Evolutionary conservation across 2,329 filamentous ascomycete species (phyloP).

Genomic region (Scytalidium sp.): DNA sequence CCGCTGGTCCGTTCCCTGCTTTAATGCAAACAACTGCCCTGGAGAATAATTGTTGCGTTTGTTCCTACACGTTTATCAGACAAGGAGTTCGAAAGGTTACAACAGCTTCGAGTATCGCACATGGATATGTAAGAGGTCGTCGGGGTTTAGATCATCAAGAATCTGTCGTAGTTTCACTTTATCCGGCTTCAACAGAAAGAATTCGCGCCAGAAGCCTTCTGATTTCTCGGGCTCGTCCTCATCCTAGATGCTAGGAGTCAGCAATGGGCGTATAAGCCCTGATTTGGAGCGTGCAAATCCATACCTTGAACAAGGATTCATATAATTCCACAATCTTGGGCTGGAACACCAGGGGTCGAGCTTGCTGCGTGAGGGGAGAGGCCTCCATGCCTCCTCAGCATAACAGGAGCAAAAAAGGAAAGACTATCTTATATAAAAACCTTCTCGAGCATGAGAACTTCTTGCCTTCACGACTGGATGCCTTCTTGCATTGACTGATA

Average conservation of each 20-base stretch:
- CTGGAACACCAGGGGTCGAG: conserved; percentile 84
- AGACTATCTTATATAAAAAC: neutral
- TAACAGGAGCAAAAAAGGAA: neutral
- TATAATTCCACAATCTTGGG: conserved; percentile 94
- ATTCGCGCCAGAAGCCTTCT: conserved; percentile 93
- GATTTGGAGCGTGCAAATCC: conserved; percentile 6
- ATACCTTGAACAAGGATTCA: conserved; percentile 74
- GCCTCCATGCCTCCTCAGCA: conserved; percentile 62
- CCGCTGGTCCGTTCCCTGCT: conserved; percentile 54
- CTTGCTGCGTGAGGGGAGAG: conserved; percentile 91
- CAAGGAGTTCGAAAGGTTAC: neutral
- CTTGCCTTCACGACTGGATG: neutral
- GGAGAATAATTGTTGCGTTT: conserved; percentile 63
- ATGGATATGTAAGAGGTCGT: conserved; percentile 74
- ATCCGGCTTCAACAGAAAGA: conserved; percentile 88
- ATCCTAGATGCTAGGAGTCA: conserved; percentile 44
- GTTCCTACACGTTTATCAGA: conserved; percentile 19
- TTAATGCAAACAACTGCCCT: conserved; percentile 70
- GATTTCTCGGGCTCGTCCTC: conserved; percentile 67
- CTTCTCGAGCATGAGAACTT: neutral
- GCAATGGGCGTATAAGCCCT: conserved; percentile 3
- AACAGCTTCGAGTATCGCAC: conserved; percentile 47
- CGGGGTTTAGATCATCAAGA: conserved; percentile 67
- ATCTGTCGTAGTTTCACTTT: conserved; percentile 63
- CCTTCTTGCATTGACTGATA: neutral